Conservation (phyloP, 2,329 filamentous ascomycete species). For the Colletotrichum filicis region DNA sequence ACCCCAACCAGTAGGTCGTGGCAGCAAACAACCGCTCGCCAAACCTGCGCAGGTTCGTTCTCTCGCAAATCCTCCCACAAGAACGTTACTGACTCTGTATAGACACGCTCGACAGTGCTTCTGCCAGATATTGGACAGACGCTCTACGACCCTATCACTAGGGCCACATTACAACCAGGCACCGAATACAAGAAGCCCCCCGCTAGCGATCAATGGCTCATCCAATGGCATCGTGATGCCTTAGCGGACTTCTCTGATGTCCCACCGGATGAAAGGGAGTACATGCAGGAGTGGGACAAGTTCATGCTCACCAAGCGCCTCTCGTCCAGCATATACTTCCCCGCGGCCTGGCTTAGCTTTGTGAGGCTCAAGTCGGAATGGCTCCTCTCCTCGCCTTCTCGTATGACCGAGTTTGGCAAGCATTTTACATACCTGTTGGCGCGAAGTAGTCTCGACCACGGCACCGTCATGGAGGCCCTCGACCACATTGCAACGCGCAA, state of each 20-base stretch:
- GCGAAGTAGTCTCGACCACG: constrained; percentile 57
- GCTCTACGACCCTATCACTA: constrained; percentile 68
- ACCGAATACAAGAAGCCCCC: constrained; percentile 55
- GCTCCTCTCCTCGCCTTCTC: constrained; percentile 59
- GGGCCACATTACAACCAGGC: constrained; percentile 60
- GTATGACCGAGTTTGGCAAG: constrained; percentile 65
- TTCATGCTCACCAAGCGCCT: constrained; percentile 63
- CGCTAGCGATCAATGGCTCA: constrained; percentile 63
- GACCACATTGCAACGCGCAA: constrained; percentile 55
- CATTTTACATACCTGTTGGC: constrained; percentile 63
- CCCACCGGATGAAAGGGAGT: constrained; percentile 65
- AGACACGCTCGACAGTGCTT: constrained; percentile 41
- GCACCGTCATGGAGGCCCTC: constrained; percentile 55
- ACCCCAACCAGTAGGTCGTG: constrained; percentile 13
- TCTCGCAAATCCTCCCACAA: neutral
- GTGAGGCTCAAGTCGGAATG: constrained; percentile 61
- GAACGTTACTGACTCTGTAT: neutral
- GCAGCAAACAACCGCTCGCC: constrained; percentile 4
- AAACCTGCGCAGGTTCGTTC: constrained; percentile 14
- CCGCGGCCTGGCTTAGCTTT: constrained; percentile 63
- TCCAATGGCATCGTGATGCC: constrained; percentile 68
- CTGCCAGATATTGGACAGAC: constrained; percentile 63
- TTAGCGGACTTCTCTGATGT: constrained; percentile 69
- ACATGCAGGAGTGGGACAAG: constrained; percentile 68
- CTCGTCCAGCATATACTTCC: constrained; percentile 62